These are phyloP conservation scores for Drechslera avenae DNA, from an alignment of 2,329 filamentous ascomycete species.

Conservation along the genomic window DNA sequence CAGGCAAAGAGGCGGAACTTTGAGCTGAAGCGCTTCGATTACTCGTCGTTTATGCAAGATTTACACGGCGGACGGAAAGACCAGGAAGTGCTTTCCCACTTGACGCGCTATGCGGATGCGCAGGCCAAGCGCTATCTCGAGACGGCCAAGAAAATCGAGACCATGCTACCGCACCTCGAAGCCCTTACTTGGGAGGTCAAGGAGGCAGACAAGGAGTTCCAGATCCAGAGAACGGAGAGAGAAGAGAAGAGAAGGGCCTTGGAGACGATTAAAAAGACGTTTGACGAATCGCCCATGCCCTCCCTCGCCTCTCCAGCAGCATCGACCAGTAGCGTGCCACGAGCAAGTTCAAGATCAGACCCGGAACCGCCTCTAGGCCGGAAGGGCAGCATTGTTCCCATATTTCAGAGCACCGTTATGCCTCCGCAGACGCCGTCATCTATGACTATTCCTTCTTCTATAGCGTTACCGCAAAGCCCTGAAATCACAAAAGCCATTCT, in stretches of 20 bases:
- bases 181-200: conserved; percentile 87
- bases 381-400: conserved; percentile 40
- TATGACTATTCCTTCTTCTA: conserved; percentile 28
- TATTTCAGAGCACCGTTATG: conserved; percentile 43
- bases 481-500: conserved; percentile 34
- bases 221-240: conserved; percentile 90
- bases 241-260: conserved; percentile 91
- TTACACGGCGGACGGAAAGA: conserved; percentile 98
- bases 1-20: conserved; percentile 92
- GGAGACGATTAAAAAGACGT: conserved; percentile 76
- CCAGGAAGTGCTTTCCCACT: conserved; percentile 90
- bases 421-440: conserved; percentile 36
- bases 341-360: conserved; percentile 30
- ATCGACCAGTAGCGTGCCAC: conserved; percentile 32
- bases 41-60: conserved; percentile 99
- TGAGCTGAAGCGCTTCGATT: conserved; percentile 96
- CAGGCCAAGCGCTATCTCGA: conserved; percentile 83
- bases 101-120: conserved; percentile 91
- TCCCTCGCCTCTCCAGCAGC: conserved; percentile 29
- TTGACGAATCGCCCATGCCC: conserved; percentile 38
- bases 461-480: conserved; percentile 37
- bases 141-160: conserved; percentile 85
- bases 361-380: conserved; percentile 33
- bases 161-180: conserved; percentile 84
- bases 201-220: conserved; percentile 94